Evolutionary conservation across 2,329 filamentous ascomycete genomes (phyloP), one percentile per base, ranked within the genome.

Genomic region (Botryosphaeria agaves): DNA sequence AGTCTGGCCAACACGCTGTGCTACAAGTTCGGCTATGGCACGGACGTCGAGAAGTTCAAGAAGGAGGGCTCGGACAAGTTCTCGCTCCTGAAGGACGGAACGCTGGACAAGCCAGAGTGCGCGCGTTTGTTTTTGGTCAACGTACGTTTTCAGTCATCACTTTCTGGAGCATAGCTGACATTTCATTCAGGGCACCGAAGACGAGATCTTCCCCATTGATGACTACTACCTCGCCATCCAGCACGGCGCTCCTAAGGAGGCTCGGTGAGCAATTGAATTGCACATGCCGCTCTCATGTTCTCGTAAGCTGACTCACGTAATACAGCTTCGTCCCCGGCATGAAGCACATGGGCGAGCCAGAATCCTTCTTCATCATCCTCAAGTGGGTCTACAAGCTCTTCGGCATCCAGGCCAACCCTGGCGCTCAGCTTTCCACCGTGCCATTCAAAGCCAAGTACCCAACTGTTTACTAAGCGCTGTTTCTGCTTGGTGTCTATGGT

Each of bases 181-280:
- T 18, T 14, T n/a, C 17, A 17, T 27, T 6, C 14, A 43, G 41
- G 63, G 69, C 0, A 64, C 60, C 2, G 57, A 65, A 18, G 69
- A 72, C 41, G 67, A 70, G 51, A 70, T 73, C 28, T 72, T 73
- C 46, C 69, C 69, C 0, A 66, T 72, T 27, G 69, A 72, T 39
- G 69, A 72, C 39, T 64, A 67, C 33, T 65, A 66, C 38, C 45
- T 72, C 24, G 62, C 63, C 16, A 40, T 72, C 28, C 52, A 61
- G 23, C 59, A 65, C 43, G 68, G 66, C 0, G 42, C 50, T 14
- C 58, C 64, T 2, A 72, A 72, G 48, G 57, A 66, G 41, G 64
- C 53, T 23, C 51, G n/a, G n/a, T n/a, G n/a, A n/a, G n/a, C n/a
- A n/a, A 52, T 36, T 41, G 36, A 25, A 34, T 38, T 25, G 9